phyloP scores from a whole-genome alignment of 495 filamentous ascomycete genomes.

The Penicillium ucsense region DNA sequence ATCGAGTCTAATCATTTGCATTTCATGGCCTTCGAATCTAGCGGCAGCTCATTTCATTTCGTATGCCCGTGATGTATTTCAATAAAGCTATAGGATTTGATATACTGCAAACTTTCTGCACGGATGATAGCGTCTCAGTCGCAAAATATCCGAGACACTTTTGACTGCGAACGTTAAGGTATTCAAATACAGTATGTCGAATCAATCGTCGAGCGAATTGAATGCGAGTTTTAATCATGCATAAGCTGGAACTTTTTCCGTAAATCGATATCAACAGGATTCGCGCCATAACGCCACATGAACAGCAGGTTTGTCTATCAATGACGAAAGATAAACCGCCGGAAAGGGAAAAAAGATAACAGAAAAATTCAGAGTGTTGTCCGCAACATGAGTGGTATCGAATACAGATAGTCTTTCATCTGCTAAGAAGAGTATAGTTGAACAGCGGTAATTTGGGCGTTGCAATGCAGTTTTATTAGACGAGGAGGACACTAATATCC shows the following conservation, averaged over 20 bases:
- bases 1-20: too few relatives aligned
- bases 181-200: too few relatives aligned
- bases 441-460: neutral
- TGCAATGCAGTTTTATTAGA: conserved; percentile 5
- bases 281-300: conserved; percentile 10
- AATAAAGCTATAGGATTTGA: too few relatives aligned
- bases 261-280: conserved; percentile 11
- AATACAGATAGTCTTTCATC: conserved; percentile 10
- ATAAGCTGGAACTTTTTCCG: conserved; percentile 20
- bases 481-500: conserved; percentile 11
- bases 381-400: conserved; percentile 18
- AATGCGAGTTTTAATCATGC: too few relatives aligned
- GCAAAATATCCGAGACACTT: too few relatives aligned
- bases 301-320: conserved; percentile 13
- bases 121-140: too few relatives aligned
- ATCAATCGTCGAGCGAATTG: too few relatives aligned
- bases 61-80: too few relatives aligned
- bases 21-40: too few relatives aligned
- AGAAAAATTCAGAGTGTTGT: conserved; percentile 14
- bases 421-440: conserved; percentile 6
- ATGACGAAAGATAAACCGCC: conserved; percentile 8
- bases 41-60: too few relatives aligned
- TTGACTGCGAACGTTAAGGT: too few relatives aligned
- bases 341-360: neutral
- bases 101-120: too few relatives aligned